These are phyloP conservation scores for Soucietia sequanensis DNA, from an alignment of 805 yeast species.

Conservation along the genomic window DNA sequence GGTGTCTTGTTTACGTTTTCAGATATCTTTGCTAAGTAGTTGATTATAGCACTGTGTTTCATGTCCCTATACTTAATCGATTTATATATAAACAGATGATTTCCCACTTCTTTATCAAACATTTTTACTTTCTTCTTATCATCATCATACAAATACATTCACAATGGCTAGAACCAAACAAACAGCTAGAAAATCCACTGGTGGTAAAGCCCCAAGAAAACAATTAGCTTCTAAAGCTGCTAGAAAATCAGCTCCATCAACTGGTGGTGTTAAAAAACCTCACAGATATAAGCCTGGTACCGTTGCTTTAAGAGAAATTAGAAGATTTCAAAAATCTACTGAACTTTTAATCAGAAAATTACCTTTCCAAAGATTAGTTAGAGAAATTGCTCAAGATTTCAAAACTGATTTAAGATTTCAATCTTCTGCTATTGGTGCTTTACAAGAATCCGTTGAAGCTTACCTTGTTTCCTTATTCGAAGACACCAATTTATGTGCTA, in stretches of 20 bases:
- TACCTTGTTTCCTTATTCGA: slow-evolving; percentile 47
- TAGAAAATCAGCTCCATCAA: slow-evolving; percentile 47
- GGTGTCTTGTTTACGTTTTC: too few relatives aligned
- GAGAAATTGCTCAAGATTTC: slow-evolving; percentile 49
- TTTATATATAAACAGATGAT: too few relatives aligned
- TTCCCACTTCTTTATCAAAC: too few relatives aligned
- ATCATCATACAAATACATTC: too few relatives aligned
- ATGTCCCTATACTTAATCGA: too few relatives aligned
- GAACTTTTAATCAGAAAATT: slow-evolving; percentile 47
- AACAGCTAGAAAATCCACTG: slow-evolving; percentile 49
- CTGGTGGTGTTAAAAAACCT: slow-evolving; percentile 49
- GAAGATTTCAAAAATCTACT: slow-evolving; percentile 48
- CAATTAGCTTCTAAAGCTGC: slow-evolving; percentile 50
- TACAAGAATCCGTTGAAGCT: slow-evolving; percentile 48
- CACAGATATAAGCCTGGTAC: slow-evolving; percentile 53
- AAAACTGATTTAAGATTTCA: slow-evolving; percentile 48
- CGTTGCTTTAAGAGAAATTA: slow-evolving; percentile 48
- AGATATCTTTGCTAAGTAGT: too few relatives aligned
- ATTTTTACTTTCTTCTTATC: too few relatives aligned
- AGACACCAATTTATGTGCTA: slow-evolving; percentile 50
- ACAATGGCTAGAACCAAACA: slow-evolving; percentile 47
- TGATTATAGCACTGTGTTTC: too few relatives aligned
- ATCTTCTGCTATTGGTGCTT: slow-evolving; percentile 47
- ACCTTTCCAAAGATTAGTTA: slow-evolving; percentile 48
- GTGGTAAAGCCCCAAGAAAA: slow-evolving; percentile 51